Base-by-base conservation (phyloP, 2,329 filamentous ascomycete species). In the Aspergillus latus region DNA sequence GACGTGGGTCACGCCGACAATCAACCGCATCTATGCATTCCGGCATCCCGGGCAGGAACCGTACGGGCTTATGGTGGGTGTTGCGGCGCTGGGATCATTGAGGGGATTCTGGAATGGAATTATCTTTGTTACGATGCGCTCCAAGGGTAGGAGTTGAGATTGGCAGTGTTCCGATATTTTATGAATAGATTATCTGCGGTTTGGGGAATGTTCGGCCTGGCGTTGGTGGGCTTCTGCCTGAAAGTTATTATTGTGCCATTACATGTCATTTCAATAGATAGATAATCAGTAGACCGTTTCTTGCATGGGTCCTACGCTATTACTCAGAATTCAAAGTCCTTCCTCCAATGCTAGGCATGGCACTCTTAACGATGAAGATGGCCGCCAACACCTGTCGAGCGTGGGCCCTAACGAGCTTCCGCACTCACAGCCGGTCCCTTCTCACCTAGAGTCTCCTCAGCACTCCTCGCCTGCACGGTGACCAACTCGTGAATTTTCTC, bases 51-150 rank as follows among this genome's bases (percentile, higher is more conserved):
- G 49, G 2, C 66, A 66, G 13, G 58, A 60, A 10, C 71, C 69
- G 1, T 72, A 66, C 30, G 60, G 67, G 4, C 63, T 74, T 5
- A 57, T 73, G 29, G 28, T 74, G 1, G 64, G 65, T 16, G 72
- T 74, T 13, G 72, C 69, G 21, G 60, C 65, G 1, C 67, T 71
- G 8, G 72, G 72, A 1, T 74, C 72, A 0, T 58, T 76, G 32
- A 63, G 72, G 1, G 72, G 71, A 7, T 74, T 74, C 51, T 74
- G 72, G 72, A 74, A 74, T 52, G 70, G 71, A 0, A 59, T 75
- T 11, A 70, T 76, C 1, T 75, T 74, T 52, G 57, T 75, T 4
- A 66, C 68, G 1, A 66, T 75, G 26, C 72, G 71, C 0, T 76
- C 77, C 53, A 75, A 72, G 50, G 62, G 63, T 2, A 63, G 60